Base-by-base conservation (phyloP, 148 eudicot species). In the Mesembryanthemum crystallinum region DNA sequence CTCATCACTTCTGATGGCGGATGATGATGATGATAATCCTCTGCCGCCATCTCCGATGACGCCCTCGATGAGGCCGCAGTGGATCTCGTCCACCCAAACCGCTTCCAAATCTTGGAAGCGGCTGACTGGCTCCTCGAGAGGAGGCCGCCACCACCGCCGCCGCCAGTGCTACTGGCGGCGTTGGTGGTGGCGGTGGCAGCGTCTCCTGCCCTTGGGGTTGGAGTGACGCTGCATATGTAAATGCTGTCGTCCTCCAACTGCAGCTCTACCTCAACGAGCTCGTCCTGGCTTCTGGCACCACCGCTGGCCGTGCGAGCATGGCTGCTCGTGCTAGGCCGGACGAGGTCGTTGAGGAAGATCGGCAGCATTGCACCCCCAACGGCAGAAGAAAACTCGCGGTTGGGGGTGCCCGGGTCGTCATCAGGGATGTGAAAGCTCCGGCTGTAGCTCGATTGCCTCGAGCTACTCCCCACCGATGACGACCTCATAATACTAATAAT, bases 361-460 rank as follows among this genome's bases (percentile, higher is more conserved):
- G 96, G 98, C 71, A 93, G 86, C 97, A 92, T 92, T 90, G 91
- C 88, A 0, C 96, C 88, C 2, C 88, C 89, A 43, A 76, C 70
- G 20, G 73, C 20, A 7, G 27, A 64, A 1, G 30, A 28, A 20
- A 7, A 57, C 27, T 52, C 42, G 8, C 15, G 54, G 78, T 66
- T 33, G 47, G 67, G 29, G 24, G 30, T 60, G 72, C 54, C n/a
- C 64, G 67, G 77, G 67, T 45, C 67, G 57, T 81, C 70, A 60
- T 85, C 85, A 1, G 87, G 89, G 17, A 82, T 67, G 62, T 82
- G 87, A 37, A 82, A 84, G 43, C 78, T 57, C 21, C 89, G 83
- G 76, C 84, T 77, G 63, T 86, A 85, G 57, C 66, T 86, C 1
- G 90, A 82, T 3, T 63, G 33, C 52, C 76, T 47, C 1, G 91